Conservation (phyloP, 1,284 basidiomycete genomes). For the Rhizoctonia solani region DNA sequence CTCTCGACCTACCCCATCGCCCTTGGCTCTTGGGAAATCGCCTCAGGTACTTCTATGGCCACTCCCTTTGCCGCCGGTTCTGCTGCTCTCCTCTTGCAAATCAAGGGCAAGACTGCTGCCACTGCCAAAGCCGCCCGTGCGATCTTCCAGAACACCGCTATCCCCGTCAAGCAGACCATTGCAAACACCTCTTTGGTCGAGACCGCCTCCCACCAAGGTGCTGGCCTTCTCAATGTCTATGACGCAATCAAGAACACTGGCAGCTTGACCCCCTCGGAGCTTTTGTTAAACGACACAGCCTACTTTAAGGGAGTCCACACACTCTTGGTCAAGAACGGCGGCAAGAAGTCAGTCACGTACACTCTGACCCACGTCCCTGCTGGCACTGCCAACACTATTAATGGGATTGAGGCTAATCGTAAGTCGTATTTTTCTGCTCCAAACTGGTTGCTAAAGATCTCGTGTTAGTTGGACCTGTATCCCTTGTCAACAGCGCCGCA, state of each 20-base stretch:
- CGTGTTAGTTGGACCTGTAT: conserved; percentile 40
- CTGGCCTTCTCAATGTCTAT: conserved; percentile 67
- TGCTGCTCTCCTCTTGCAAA: conserved; percentile 63
- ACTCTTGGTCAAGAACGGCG: conserved; percentile 42
- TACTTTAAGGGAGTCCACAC: conserved; percentile 45
- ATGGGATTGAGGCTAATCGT: conserved; percentile 43
- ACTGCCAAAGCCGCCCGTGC: conserved; percentile 52
- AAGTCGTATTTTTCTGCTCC: not conserved
- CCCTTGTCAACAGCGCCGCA: conserved; percentile 41
- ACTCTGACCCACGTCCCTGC: conserved; percentile 41
- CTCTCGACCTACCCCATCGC: conserved; percentile 59
- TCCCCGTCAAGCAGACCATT: conserved; percentile 53
- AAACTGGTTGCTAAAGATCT: not conserved
- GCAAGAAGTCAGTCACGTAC: conserved; percentile 41
- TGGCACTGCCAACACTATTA: conserved; percentile 51
- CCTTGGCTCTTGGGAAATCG: conserved; percentile 50
- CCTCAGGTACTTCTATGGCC: conserved; percentile 52
- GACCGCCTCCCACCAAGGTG: conserved; percentile 66
- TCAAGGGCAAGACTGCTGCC: conserved; percentile 53
- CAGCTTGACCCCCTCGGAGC: conserved; percentile 59
- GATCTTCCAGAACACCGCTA: conserved; percentile 64
- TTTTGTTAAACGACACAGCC: conserved; percentile 72
- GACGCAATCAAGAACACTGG: conserved; percentile 62
- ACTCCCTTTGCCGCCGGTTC: conserved; percentile 64
- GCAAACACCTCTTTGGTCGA: conserved; percentile 58